Evolutionary conservation across 2,329 filamentous ascomycete genomes (phyloP), one percentile per base, ranked within the genome.

Genomic region (Arachnomyces sp.): DNA sequence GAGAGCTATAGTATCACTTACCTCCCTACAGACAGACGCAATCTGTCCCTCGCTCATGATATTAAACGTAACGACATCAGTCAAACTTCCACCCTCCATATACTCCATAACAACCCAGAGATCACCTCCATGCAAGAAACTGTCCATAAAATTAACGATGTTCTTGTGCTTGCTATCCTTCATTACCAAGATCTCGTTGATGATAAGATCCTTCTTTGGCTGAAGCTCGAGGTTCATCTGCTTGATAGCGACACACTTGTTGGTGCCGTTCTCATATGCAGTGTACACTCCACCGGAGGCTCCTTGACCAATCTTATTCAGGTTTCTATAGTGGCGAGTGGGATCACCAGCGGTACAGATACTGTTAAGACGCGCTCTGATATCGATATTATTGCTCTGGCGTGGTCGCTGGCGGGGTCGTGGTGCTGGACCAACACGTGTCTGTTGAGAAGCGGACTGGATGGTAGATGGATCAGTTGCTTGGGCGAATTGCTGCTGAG

Each of bases 21-120:
- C 74, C 63, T 98, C 92, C 55, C 87, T 76, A 66, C 90, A 96
- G 14, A 98, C 90, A 2, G 89, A 87, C 7, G 92, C 89, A 57
- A 98, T 96, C 66, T 96, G 92, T 2, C 86, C 87, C 63, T 98
- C 92, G 6, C 84, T 90, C 92, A 98, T 96, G 57, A 96, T 94
- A 66, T 96, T 96, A 67, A 94, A 96, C 3, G 92, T 98, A 42
- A 98, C 92, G 39, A 98, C 92, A 63, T 98, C 92, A 8, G 92
- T 98, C 60, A 98, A 71, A 64, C 88, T 95, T 47, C 92, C 92
- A 44, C 92, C 92, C 64, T 98, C 90, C 92, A 98, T 98, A 57
- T 90, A 98, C 66, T 98, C 92, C 92, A 98, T 98, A 28, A 96
- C 87, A 1, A 98, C 92, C 92, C 92, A 98, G 20, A 98, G 70